These are phyloP conservation scores for Leishmania aethiopica DNA, from an alignment of 208 protist species.

Conservation along the genomic window DNA sequence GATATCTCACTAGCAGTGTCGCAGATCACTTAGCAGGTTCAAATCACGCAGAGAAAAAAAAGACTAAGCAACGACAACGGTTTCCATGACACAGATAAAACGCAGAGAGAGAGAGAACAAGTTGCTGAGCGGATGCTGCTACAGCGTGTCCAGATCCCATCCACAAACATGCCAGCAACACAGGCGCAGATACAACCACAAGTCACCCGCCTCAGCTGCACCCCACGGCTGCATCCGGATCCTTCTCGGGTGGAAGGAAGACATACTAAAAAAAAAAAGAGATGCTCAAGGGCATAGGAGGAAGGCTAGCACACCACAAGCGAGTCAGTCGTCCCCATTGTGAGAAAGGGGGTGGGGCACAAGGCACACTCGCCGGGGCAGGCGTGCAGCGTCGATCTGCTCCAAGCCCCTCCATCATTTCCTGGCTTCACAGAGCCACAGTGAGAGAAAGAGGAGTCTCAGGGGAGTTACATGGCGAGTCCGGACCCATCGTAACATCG, in stretches of 20 bases:
- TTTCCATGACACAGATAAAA: background rate
- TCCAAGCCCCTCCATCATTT: background rate
- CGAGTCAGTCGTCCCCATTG: background rate
- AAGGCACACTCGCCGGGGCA: background rate
- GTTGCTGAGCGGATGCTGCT: background rate
- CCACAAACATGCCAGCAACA: background rate
- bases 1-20: background rate
- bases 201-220: background rate
- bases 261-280: background rate
- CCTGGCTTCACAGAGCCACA: background rate
- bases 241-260: background rate
- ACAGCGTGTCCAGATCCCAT: background rate
- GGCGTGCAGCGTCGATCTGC: background rate
- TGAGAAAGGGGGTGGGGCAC: background rate
- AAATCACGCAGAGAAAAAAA: background rate
- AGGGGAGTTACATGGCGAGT: conserved; percentile 4
- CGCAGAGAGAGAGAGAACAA: background rate
- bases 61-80: background rate
- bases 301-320: background rate
- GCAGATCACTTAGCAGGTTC: background rate
- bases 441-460: conserved; percentile 2
- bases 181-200: background rate
- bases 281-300: background rate
- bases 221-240: background rate
- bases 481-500: conserved; percentile 78